Evolutionary conservation across 2,329 filamentous ascomycete genomes (phyloP), one percentile per base, ranked within the genome.

Genomic region (Nigrospora oryzae): DNA sequence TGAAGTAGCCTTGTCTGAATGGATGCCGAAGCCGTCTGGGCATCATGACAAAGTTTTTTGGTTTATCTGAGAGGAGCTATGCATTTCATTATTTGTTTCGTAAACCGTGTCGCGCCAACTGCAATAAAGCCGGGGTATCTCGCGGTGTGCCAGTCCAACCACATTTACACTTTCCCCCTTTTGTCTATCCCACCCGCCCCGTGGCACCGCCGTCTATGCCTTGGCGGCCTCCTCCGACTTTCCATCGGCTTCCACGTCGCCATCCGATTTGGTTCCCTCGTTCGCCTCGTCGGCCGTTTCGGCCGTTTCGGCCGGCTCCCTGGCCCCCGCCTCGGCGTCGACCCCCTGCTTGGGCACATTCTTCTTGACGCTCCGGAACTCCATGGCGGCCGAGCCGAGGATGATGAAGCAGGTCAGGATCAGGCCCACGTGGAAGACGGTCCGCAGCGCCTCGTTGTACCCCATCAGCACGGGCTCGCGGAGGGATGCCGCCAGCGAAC

Each of bases 391-490:
- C 0, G 73, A 68, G 0, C 77, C 81, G 8, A 83, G 34, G 13
- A 84, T 66, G 5, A 70, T 73, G 10, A 82, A 45, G 8, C 66
- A 66, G 0, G 71, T 68, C 55, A 81, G 64, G 2, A 75, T 72
- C 8, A 83, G 64, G 2, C 70, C 73, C 10, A 86, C 75, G 49
- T 77, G 74, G 56, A 84, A 87, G 1, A 74, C 73, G 46, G 72
- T 63, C 2, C 71, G 70, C 34, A 88, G 60, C 0, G 81, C 69
- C 19, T 67, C 58, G 56, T 86, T 86, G 63, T 88, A 88, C 0
- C 71, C 79, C 1, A 44, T 15, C 34, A 68, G 48, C 12, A 55
- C 56, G 1, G 43, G 36, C 5, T 46, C 54, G 17, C 57, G 55
- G 13, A 63, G 52, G 11, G 55, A 35, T 1, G 45, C 11, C 0